Base-by-base conservation (phyloP, 495 filamentous ascomycete genomes). In the Terfezia boudieri region DNA sequence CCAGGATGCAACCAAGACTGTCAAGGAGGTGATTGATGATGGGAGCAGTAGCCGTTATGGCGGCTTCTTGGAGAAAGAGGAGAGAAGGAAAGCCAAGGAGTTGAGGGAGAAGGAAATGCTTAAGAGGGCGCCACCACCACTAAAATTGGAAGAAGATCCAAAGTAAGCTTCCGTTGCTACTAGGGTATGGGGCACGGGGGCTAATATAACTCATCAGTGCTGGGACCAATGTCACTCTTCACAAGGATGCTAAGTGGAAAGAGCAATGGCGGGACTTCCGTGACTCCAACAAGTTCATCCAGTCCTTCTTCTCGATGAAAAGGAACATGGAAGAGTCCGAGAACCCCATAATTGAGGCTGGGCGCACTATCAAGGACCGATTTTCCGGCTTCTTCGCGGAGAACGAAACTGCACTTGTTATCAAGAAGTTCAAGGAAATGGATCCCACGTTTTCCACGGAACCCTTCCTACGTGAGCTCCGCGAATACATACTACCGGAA, bases 371-470 rank as follows among this genome's bases (percentile, higher is more conserved):
- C 57, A 84, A 87, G 10, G 90, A 98, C 67, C 77, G 83, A 46
- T 75, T 98, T 35, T 86, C 84, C 51, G 86, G 92, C 26, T 96
- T 95, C 69, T 98, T 98, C 59, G 90, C 90, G 37, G 90, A 96
- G 67, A 98, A 94, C 67, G 90, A 98, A 69, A 94, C 90, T 10
- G 90, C 90, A 14, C 79, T 75, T 73, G 90, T 98, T 3, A 89
- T 98, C 72, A 94, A 92, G 71, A 93, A 86, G 67, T 89, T 98
- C 71, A 79, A 87, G n/a, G 78, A 86, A 57, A 92, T 96, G 77
- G 92, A 98, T 61, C 92, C 90, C 11, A 79, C 72, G 55, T 98
- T 98, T 74, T 84, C 94, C 67, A 75, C 94, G 64, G 90, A 98
- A 66, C 78, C 84, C 0, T 98, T 95, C 73, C 70, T 95, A 37